Evolutionary conservation across 257 asterid genomes (phyloP), one percentile per base, ranked within the genome.

Genomic region (Apocynum venetum): DNA sequence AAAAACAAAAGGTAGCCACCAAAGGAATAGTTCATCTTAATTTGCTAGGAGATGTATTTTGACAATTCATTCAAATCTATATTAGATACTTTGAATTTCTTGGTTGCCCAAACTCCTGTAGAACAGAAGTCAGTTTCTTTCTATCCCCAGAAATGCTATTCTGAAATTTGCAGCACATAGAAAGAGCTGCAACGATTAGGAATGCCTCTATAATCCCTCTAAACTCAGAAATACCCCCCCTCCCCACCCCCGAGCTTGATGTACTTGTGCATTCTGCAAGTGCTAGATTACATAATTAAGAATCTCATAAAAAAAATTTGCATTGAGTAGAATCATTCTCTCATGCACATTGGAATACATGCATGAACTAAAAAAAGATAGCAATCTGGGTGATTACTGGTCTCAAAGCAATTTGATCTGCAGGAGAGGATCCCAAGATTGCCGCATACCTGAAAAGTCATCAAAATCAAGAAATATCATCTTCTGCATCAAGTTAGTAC

Each of bases 381-480:
- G 4, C 46, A 69, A 47, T 78, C 48, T 64, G 64, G 79, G 85
- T 56, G 65, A 83, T 87, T 96, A 96, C 99, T 71, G 98, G 99
- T 75, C 76, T 89, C 90, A 91, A 80, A 79, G 94, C 83, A 48
- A 90, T 88, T 88, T 86, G 89, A 25, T 81, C 88, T 49, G 85
- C 92, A 51, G 83, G 77, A 71, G 98, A 96, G 81, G 96, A 93
- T 76, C 99, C 98, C 85, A 91, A 84, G 82, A 96, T 93, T 78
- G 98, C 97, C n/a, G 99, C 88, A 81, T 93, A 93, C 93, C 99
- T 95, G 93, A 80, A 80, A 81, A 79, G 81, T 64, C 47, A 38
- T 79, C 68, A 78, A 78, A 72, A 77, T 74, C 57, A 78, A 68
- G 76, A 82, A 52, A 53, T 51, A 73, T 78, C 67, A 73, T 47